Percentiles rank a stretch among this genome's conserved stretches.
Conservation (phyloP, 305 asterid genomes). For the Solanum hybrid region DNA sequence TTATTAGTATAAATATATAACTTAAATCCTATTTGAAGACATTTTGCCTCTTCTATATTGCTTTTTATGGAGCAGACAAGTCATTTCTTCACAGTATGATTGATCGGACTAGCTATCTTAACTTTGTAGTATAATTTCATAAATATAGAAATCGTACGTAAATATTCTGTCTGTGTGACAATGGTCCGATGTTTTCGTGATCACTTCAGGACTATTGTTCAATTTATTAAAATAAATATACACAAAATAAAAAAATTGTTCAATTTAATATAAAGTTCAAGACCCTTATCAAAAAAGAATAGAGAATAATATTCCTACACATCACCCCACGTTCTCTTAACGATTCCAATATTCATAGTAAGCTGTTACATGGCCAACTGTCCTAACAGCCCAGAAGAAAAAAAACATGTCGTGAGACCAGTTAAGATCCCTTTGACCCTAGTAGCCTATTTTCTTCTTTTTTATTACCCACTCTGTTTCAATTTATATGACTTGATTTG, state of each 20-base stretch:
- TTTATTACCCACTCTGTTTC: not conserved
- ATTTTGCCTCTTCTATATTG: not conserved
- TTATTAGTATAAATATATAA: not conserved
- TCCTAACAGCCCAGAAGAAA: constrained; percentile 15
- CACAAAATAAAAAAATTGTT: not conserved
- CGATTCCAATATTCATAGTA: constrained; percentile 20
- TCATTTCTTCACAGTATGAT: not conserved
- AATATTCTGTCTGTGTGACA: not conserved
- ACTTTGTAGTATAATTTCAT: not conserved
- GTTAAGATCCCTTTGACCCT: constrained; percentile 15
- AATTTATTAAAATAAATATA: not conserved
- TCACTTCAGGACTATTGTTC: not conserved
- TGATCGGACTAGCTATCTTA: not conserved
- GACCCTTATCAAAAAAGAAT: not conserved
- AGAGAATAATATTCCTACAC: constrained; percentile 7
- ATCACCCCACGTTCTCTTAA: constrained; percentile 44
- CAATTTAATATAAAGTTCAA: not conserved
- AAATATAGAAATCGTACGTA: not conserved
- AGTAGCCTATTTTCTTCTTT: not conserved
- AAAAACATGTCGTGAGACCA: constrained; percentile 19
- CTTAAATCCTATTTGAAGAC: not conserved
- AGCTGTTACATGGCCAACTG: constrained; percentile 34
- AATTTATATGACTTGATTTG: not conserved
- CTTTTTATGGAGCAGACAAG: not conserved
- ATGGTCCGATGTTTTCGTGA: not conserved